phyloP scores from a whole-genome alignment of 2,329 filamentous ascomycete genomes.

The Harringtonia aguacate region DNA sequence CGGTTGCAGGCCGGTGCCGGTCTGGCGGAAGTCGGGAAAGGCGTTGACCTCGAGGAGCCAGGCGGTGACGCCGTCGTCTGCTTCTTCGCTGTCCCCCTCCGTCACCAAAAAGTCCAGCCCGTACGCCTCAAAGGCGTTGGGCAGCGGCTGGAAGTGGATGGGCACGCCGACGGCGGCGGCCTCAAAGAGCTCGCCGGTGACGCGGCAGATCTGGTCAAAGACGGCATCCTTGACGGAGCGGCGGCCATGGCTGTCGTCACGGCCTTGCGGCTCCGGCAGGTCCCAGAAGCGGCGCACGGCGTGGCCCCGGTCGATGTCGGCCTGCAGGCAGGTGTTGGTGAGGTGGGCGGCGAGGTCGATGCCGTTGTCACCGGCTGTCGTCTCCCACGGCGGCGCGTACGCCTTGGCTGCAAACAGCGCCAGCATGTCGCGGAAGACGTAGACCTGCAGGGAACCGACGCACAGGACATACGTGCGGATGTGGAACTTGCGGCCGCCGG shows the following conservation, averaged over 20 bases:
- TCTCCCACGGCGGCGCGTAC: slow-evolving; percentile 55
- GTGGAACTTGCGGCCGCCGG: slow-evolving; percentile 75
- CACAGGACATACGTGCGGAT: slow-evolving; percentile 86
- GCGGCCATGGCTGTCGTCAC: neutral
- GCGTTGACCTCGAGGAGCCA: slow-evolving; percentile 91
- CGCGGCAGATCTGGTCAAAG: slow-evolving; percentile 60
- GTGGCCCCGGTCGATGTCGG: slow-evolving; percentile 48
- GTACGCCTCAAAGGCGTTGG: slow-evolving; percentile 85
- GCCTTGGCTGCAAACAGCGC: slow-evolving; percentile 75
- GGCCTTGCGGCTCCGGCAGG: slow-evolving; percentile 27
- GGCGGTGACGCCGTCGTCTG: slow-evolving; percentile 31
- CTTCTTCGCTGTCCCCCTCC: slow-evolving; percentile 15
- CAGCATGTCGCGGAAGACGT: slow-evolving; percentile 85
- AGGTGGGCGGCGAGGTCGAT: slow-evolving; percentile 63
- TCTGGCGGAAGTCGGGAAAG: slow-evolving; percentile 93
- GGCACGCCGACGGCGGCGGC: slow-evolving; percentile 75
- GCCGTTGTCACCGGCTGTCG: slow-evolving; percentile 20
- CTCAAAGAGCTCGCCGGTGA: slow-evolving; percentile 73
- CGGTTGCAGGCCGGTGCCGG: slow-evolving; percentile 60
- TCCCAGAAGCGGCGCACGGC: slow-evolving; percentile 57
- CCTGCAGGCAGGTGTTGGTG: slow-evolving; percentile 92
- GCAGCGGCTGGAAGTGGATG: slow-evolving; percentile 82
- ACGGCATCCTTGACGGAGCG: slow-evolving; percentile 38
- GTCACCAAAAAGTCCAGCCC: slow-evolving; percentile 87
- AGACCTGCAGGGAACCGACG: slow-evolving; percentile 65